Conservation (phyloP, 208 protist genomes). For the Trypanosoma scelopori region DNA sequence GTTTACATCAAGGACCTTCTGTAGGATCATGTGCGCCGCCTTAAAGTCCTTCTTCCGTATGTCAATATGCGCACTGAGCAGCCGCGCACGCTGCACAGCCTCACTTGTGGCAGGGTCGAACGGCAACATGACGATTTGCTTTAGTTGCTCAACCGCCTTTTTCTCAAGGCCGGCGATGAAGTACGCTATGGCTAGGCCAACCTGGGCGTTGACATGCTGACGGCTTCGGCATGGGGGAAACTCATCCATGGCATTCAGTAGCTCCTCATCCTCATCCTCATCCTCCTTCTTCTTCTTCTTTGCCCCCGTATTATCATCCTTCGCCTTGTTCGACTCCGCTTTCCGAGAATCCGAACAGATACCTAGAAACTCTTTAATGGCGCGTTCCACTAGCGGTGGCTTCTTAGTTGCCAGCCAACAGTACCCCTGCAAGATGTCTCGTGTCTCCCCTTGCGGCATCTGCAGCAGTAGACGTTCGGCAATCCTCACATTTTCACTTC, state of each 20-base stretch:
- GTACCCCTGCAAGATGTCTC: conserved; percentile 80
- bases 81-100: conserved; percentile 72
- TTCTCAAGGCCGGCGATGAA: conserved; percentile 46
- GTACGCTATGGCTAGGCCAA: conserved; percentile 81
- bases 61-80: conserved; percentile 90
- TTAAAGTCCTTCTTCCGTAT: conserved; percentile 79
- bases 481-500: conserved; percentile 72
- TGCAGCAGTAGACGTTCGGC: conserved; percentile 86
- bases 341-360: conserved; percentile 25
- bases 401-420: conserved; percentile 67
- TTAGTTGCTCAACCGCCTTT: conserved; percentile 81
- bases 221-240: conserved; percentile 19
- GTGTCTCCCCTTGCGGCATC: conserved; percentile 53
- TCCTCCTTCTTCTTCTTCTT: conserved; percentile 47
- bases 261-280: conserved; percentile 39
- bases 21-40: conserved; percentile 58
- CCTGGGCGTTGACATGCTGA: conserved; percentile 58
- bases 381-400: conserved; percentile 60
- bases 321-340: not conserved
- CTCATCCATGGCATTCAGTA: conserved; percentile 37
- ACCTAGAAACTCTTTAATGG: conserved; percentile 64
- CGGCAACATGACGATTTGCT: conserved; percentile 56
- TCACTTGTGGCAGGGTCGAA: conserved; percentile 34
- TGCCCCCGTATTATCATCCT: conserved; percentile 13
- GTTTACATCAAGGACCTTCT: conserved; percentile 66